A percentile compares a stretch with the other conserved stretches of the same genome.
Evolutionary conservation across 176 grass and related monocot species (phyloP).

Genomic region (Themeda triandra): DNA sequence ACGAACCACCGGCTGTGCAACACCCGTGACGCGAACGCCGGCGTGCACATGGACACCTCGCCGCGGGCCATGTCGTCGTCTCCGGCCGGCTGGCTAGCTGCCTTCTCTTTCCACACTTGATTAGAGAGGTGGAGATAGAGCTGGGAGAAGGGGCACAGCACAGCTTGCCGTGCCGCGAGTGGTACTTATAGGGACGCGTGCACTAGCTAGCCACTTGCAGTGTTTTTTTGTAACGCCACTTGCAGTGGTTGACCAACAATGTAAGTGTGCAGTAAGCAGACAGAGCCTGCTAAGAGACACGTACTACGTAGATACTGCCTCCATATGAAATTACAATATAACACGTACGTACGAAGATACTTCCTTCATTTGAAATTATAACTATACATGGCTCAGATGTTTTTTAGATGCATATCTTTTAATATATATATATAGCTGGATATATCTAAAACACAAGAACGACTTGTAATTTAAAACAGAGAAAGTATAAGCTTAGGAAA

Average conservation of each 20-base stretch:
- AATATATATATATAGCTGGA: too few relatives aligned
- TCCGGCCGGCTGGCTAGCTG: background rate
- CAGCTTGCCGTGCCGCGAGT: background rate
- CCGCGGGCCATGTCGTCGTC: background rate
- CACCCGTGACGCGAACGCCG: constrained; percentile 3
- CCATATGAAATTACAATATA: too few relatives aligned
- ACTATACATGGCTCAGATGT: too few relatives aligned
- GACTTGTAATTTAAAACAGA: too few relatives aligned
- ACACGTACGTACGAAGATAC: too few relatives aligned
- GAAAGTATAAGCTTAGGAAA: too few relatives aligned
- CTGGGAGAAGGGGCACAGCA: background rate
- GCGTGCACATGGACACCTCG: constrained; percentile 14
- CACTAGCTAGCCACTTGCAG: background rate
- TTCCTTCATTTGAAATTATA: too few relatives aligned
- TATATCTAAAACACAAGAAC: too few relatives aligned
- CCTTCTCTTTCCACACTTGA: too few relatives aligned
- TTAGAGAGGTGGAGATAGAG: background rate
- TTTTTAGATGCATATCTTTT: too few relatives aligned
- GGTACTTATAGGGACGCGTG: background rate
- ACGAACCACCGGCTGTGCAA: constrained; percentile 19
- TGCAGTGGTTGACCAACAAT: background rate
- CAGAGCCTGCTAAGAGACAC: background rate
- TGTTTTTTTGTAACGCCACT: too few relatives aligned
- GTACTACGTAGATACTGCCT: background rate
- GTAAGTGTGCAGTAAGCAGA: background rate